Evolutionary conservation across 2,329 filamentous ascomycete genomes (phyloP).

Genomic region (Trichoderma endophyticum): DNA sequence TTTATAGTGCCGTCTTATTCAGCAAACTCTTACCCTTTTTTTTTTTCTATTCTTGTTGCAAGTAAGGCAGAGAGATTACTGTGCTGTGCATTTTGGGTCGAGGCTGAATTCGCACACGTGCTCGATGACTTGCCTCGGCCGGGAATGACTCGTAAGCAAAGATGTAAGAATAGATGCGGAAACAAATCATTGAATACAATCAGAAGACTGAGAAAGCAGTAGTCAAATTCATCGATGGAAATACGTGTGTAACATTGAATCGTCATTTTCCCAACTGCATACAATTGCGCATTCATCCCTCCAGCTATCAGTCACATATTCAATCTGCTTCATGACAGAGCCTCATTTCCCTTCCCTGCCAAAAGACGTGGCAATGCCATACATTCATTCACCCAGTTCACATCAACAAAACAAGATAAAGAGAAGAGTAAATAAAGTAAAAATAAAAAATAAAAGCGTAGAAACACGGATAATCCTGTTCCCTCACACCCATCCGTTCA

Average conservation of each 20-base stretch:
- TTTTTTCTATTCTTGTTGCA: background rate
- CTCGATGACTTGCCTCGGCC: background rate
- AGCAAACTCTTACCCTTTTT: background rate
- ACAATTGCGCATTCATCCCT: background rate
- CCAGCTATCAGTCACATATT: background rate
- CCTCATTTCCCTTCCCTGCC: background rate
- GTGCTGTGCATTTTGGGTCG: background rate
- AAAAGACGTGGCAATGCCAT: background rate
- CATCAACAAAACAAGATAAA: background rate
- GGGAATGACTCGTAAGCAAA: background rate
- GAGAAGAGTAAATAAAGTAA: background rate
- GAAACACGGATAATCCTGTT: slow-evolving; percentile 18
- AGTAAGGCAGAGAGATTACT: background rate
- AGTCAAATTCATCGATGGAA: background rate
- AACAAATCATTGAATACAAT: background rate
- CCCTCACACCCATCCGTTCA: slow-evolving; percentile 21
- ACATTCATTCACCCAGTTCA: background rate
- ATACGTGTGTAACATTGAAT: background rate
- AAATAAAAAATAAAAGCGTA: slow-evolving; percentile 6
- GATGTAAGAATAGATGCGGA: background rate
- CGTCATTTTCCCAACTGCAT: background rate
- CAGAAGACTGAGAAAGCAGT: background rate
- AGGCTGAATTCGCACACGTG: background rate
- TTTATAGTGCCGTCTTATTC: background rate
- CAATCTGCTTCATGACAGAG: background rate